A percentile compares a stretch with the other conserved stretches of the same genome.
Evolutionary conservation across 345 rosid genomes (phyloP).

Genomic region (Eucalyptus marginata): DNA sequence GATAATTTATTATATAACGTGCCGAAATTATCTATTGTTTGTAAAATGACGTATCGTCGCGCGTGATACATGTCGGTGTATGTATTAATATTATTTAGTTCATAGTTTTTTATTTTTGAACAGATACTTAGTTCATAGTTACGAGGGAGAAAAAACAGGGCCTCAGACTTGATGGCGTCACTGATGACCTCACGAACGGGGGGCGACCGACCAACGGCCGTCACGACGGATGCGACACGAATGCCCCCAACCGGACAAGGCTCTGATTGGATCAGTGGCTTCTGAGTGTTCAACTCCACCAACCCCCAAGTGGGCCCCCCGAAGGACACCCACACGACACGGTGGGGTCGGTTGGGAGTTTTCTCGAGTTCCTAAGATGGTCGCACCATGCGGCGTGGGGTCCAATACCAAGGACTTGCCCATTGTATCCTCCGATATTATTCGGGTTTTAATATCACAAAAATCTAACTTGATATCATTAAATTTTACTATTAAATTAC

Average conservation of each 20-base stretch:
- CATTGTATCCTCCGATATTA: neutral
- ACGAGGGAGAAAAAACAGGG: neutral
- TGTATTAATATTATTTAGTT: too few relatives aligned
- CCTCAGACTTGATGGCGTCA: neutral
- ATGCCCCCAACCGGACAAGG: neutral
- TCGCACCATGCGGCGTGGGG: neutral
- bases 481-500: too few relatives aligned
- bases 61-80: too few relatives aligned
- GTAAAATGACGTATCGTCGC: rapidly evolving
- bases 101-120: too few relatives aligned
- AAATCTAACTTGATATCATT: too few relatives aligned
- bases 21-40: rapidly evolving
- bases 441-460: too few relatives aligned
- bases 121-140: too few relatives aligned
- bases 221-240: neutral
- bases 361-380: neutral
- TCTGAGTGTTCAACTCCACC: neutral
- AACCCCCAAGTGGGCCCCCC: neutral
- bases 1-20: too few relatives aligned
- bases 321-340: neutral
- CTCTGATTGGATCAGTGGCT: neutral
- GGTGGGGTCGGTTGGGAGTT: neutral
- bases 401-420: neutral
- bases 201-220: neutral
- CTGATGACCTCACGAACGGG: neutral